Conservation (phyloP, 176 grass and related monocot species). For the Saccharum spontaneum region DNA sequence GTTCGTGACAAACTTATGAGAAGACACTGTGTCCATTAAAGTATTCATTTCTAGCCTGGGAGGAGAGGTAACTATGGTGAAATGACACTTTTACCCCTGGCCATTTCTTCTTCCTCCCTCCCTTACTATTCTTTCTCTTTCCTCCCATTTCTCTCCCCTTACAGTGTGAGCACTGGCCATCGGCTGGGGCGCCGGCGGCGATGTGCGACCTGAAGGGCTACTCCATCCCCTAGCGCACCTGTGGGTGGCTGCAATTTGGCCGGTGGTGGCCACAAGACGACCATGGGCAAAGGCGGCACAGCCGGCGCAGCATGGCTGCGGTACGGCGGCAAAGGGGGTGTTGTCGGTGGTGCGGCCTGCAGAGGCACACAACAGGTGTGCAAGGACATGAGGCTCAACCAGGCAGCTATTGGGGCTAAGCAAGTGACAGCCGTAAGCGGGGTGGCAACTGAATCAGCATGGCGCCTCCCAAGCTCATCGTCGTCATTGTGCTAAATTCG, state of each 20-base stretch:
- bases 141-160: background rate
- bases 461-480: background rate
- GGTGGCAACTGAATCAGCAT: background rate
- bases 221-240: background rate
- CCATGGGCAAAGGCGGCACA: background rate
- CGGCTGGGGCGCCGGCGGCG: background rate
- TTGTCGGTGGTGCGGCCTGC: background rate
- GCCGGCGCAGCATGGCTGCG: background rate
- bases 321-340: background rate
- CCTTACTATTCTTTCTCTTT: background rate
- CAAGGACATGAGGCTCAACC: no score
- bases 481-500: background rate
- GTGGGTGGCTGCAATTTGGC: background rate
- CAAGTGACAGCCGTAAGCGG: no score
- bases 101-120: background rate
- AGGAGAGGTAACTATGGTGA: background rate
- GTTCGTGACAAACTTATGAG: background rate
- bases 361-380: background rate
- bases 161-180: background rate
- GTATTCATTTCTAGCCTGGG: background rate
- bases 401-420: no score
- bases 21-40: background rate
- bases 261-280: background rate
- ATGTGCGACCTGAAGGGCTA: background rate
- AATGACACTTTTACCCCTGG: background rate